These are phyloP conservation scores for Diaporthe vaccinii DNA, from an alignment of 2,329 filamentous ascomycete species.

Conservation along the genomic window DNA sequence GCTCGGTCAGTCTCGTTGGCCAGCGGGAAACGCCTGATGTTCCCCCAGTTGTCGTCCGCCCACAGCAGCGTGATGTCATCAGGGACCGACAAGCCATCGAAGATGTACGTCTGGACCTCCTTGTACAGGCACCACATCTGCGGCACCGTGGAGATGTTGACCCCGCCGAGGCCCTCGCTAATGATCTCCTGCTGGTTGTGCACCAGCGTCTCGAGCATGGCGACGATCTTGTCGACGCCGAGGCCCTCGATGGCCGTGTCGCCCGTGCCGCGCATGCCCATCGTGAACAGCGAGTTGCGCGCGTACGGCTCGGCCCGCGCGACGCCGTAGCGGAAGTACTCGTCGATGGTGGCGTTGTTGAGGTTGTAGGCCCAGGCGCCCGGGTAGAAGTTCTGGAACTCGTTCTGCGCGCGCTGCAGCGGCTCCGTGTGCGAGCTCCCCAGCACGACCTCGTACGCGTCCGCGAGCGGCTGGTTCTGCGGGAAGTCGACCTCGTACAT, in stretches of 20 bases:
- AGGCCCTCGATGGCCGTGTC: constrained; percentile 72
- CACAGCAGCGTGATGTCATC: constrained; percentile 78
- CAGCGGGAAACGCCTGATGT: constrained; percentile 72
- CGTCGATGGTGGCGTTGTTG: constrained; percentile 76
- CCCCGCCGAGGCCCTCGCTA: constrained; percentile 64
- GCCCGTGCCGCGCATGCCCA: constrained; percentile 78
- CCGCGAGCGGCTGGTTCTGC: constrained; percentile 75
- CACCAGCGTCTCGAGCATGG: constrained; percentile 72
- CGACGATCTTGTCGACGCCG: constrained; percentile 68
- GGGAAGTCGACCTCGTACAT: constrained; percentile 82
- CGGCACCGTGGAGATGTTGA: constrained; percentile 66
- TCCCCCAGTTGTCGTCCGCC: constrained; percentile 79
- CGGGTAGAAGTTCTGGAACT: constrained; percentile 66
- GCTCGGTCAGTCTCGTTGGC: constrained; percentile 69
- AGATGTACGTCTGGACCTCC: constrained; percentile 79
- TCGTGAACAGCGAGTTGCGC: constrained; percentile 74
- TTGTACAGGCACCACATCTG: constrained; percentile 83
- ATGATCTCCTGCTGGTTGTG: constrained; percentile 71
- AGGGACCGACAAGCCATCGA: constrained; percentile 72
- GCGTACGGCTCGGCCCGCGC: constrained; percentile 75
- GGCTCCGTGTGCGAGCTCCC: constrained; percentile 82
- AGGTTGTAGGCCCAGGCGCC: constrained; percentile 78
- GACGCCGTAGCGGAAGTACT: constrained; percentile 78
- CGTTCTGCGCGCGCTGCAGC: constrained; percentile 73
- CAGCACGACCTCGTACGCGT: constrained; percentile 81